Evolutionary conservation across 1,139 yeast species (phyloP), one percentile per base, ranked within the genome.

Genomic region (Yamadazyma kanchanaburiensis): DNA sequence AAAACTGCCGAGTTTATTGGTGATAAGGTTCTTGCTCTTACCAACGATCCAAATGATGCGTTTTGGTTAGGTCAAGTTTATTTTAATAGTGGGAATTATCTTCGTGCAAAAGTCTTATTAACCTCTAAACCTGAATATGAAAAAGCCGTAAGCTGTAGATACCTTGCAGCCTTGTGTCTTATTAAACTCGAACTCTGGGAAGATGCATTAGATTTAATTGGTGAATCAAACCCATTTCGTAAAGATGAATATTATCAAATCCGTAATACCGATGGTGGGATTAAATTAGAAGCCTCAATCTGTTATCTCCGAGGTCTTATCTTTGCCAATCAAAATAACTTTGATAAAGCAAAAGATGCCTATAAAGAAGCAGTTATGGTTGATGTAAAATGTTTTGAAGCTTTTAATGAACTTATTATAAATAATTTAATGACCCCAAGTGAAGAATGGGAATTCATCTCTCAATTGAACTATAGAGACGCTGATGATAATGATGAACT

Each of bases 11-110:
- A 84, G 47, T 87, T 79, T 50, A 75, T 94, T 20, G 98, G 96
- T 9, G 96, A 91, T 59, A 91, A 89, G 47, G 85, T 94, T 7
- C 68, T 58, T 27, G 77, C 89, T 0, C 60, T 89, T 36, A 83
- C 89, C 1, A 72, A 76, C 39, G 96, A 89, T 49, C 83, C 96
- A 11, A 85, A 83, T 48, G 97, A 91, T 55, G 96, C 96, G 10
- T 89, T 88, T 54, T 91, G 97, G 96, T 66, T 91, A 25, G 96
- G 95, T 0, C 96, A 91, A 57, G 94, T 85, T 2, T 80, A 83
- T 51, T 86, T 79, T 54, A 64, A 72, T 30, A 72, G 77, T 38
- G 91, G 94, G 9, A 78, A 85, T 49, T 88, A 77, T 52, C 72
- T 82, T 22, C 66, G 96, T 25, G 96, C 95, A 3, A 75, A 86